A percentile compares a stretch with the other conserved stretches of the same genome.
Conservation (phyloP, 2,329 filamentous ascomycete species). For the Verticillium dahliae region DNA sequence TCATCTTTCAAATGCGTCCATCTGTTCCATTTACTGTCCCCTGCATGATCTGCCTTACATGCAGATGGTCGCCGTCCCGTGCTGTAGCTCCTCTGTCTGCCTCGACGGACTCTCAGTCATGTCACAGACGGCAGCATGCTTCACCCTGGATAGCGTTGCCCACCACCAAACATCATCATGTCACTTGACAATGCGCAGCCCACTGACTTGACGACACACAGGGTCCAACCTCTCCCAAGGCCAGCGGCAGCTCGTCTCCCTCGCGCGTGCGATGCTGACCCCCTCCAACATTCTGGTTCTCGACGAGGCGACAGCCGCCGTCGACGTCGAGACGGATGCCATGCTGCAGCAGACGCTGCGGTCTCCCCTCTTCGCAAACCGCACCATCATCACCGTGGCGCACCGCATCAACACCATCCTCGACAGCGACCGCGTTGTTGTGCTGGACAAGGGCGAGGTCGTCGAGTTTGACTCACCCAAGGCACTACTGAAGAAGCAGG, state of each 20-base stretch:
- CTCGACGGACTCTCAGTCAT: slow-evolving; percentile 8
- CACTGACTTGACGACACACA: slow-evolving; percentile 26
- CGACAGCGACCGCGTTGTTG: slow-evolving; percentile 80
- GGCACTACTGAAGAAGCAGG: slow-evolving; percentile 66
- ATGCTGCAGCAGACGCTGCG: slow-evolving; percentile 59
- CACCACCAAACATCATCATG: background rate
- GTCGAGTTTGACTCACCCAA: slow-evolving; percentile 87
- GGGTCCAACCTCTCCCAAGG: slow-evolving; percentile 93
- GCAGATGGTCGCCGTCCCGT: slow-evolving; percentile 20
- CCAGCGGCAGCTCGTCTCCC: slow-evolving; percentile 87
- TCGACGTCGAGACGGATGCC: slow-evolving; percentile 62
- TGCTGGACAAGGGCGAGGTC: slow-evolving; percentile 84
- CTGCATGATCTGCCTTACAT: slow-evolving; percentile 29
- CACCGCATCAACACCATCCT: slow-evolving; percentile 98
- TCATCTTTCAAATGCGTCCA: slow-evolving; percentile 8
- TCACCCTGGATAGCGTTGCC: background rate
- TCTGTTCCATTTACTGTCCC: slow-evolving; percentile 14
- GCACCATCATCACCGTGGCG: slow-evolving; percentile 96
- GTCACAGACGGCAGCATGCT: background rate
- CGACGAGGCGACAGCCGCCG: slow-evolving; percentile 86
- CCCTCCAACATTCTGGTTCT: slow-evolving; percentile 92
- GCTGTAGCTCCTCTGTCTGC: slow-evolving; percentile 5
- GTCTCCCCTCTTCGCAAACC: slow-evolving; percentile 69
- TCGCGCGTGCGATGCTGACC: slow-evolving; percentile 79
- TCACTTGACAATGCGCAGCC: slow-evolving; percentile 6